Evolutionary conservation across 78 protist species (phyloP).

Genomic region (Monosiga brevicollis): DNA sequence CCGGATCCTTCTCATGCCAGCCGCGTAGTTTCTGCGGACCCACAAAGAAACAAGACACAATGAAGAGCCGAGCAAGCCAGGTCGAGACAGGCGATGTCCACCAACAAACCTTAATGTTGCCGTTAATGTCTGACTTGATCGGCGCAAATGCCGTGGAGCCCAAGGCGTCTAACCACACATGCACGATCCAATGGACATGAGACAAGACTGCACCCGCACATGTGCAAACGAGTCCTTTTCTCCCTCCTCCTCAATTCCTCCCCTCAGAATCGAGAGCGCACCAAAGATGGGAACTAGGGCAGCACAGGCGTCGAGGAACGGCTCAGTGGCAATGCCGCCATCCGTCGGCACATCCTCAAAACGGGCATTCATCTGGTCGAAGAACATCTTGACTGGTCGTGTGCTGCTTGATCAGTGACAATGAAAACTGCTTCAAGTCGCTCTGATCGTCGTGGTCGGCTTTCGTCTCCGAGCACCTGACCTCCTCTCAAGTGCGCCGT

Average conservation of each 20-base stretch:
- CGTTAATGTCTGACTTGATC: neutral
- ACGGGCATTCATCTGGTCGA: neutral
- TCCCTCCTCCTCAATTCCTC: neutral
- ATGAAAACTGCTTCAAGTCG: no score
- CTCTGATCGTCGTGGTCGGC: no score
- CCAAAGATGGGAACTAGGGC: neutral
- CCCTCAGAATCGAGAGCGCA: neutral
- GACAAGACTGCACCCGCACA: no score
- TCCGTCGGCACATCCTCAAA: neutral
- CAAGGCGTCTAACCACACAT: neutral
- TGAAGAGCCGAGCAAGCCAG: neutral
- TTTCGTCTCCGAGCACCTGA: no score
- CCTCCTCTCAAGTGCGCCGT: no score
- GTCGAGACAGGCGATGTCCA: neutral
- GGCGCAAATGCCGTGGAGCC: constrained; percentile 1
- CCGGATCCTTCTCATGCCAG: neutral
- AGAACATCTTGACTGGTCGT: no score
- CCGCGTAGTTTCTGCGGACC: no score
- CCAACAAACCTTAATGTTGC: neutral
- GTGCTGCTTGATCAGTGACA: no score
- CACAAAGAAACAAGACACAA: neutral
- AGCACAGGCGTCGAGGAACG: neutral
- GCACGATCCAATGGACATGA: no score
- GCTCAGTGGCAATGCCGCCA: neutral
- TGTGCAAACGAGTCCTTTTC: neutral